A percentile compares a stretch with the other conserved stretches of the same genome.
Evolutionary conservation across 2,329 filamentous ascomycete species (phyloP).

Genomic region (Cercospora sp.): DNA sequence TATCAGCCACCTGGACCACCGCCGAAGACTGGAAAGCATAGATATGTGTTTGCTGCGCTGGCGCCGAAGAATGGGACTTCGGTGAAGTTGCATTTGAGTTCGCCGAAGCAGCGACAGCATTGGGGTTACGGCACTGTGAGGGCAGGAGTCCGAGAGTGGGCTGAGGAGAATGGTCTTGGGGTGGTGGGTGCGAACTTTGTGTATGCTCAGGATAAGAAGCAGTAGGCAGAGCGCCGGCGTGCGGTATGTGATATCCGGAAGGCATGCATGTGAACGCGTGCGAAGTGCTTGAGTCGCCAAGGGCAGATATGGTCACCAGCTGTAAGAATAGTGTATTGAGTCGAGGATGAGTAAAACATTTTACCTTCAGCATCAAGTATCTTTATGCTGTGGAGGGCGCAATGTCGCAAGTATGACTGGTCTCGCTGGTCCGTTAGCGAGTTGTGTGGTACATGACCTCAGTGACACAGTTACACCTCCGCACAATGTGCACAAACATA

Average conservation of each 20-base stretch:
- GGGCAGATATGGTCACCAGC: too few species aligned
- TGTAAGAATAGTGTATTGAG: too few species aligned
- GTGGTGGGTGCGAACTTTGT: constrained; percentile 53
- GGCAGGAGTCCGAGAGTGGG: constrained; percentile 56
- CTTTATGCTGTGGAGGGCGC: background rate
- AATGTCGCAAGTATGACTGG: background rate
- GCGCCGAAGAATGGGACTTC: constrained; percentile 49
- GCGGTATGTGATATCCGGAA: background rate
- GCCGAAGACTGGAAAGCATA: constrained; percentile 57
- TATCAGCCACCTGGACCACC: constrained; percentile 59
- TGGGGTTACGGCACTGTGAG: constrained; percentile 57
- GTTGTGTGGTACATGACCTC: too few species aligned
- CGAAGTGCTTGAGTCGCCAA: background rate
- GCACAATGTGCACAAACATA: background rate
- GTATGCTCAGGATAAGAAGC: constrained; percentile 52
- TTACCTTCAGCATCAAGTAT: background rate
- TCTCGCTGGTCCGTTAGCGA: too few species aligned
- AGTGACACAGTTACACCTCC: background rate
- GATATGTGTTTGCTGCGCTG: constrained; percentile 59
- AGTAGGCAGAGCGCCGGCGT: constrained; percentile 36
- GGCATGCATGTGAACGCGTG: background rate
- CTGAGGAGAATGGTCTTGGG: constrained; percentile 49
- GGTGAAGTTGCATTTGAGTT: constrained; percentile 45
- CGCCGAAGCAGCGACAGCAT: constrained; percentile 53
- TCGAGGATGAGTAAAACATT: background rate